phyloP scores from a whole-genome alignment of 257 asterid species.

The Solanum lignicaule region DNA sequence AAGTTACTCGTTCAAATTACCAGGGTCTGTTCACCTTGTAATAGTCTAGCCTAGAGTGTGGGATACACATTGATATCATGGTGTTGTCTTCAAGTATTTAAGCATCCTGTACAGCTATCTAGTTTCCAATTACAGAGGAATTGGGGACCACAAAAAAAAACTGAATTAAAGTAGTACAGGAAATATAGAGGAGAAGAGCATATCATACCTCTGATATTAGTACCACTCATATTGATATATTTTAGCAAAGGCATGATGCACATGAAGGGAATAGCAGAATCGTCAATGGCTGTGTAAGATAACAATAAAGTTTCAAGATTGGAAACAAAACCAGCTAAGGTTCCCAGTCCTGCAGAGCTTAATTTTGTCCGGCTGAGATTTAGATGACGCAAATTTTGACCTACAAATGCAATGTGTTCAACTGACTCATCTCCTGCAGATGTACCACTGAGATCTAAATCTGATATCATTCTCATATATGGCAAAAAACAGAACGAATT shows the following conservation, averaged over 20 bases:
- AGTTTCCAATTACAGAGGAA: background rate
- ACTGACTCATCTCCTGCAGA: constrained; percentile 41
- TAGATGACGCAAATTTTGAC: constrained; percentile 47
- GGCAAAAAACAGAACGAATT: constrained; percentile 43
- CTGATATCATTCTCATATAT: constrained; percentile 39
- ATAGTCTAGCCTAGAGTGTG: background rate
- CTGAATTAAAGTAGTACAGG: background rate
- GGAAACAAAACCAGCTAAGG: constrained; percentile 65
- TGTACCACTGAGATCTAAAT: constrained; percentile 60
- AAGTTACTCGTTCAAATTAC: background rate
- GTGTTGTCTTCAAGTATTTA: background rate
- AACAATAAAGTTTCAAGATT: constrained; percentile 60
- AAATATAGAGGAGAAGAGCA: background rate
- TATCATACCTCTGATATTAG: constrained; percentile 56
- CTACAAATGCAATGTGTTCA: constrained; percentile 39
- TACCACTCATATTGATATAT: constrained; percentile 46
- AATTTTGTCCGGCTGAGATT: constrained; percentile 62
- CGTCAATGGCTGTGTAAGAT: constrained; percentile 49
- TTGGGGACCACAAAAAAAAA: background rate
- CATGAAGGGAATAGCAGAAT: constrained; percentile 46
- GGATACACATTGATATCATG: background rate
- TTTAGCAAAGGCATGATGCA: constrained; percentile 66
- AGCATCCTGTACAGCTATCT: background rate
- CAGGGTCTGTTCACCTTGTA: background rate
- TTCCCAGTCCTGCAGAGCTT: constrained; percentile 55